A percentile compares a stretch with the other conserved stretches of the same genome.
Conservation (phyloP, 2,329 filamentous ascomycete species). For the Atkinsonella hypoxylon region DNA sequence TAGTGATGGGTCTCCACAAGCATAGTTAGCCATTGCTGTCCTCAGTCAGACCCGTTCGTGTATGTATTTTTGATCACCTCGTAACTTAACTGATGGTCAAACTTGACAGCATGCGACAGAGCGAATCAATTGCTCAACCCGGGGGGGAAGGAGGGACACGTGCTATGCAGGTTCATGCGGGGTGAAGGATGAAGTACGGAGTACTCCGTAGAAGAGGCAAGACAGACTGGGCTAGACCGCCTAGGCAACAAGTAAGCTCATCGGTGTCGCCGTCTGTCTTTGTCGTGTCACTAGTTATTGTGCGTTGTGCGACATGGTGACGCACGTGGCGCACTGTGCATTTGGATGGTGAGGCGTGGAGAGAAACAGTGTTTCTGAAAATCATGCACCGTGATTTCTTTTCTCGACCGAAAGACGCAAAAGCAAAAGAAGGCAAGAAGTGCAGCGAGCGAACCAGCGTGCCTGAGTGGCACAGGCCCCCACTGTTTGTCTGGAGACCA, state of each 20-base stretch:
- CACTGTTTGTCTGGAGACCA: background rate
- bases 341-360: background rate
- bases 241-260: background rate
- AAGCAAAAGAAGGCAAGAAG: too few relatives aligned
- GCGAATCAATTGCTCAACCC: background rate
- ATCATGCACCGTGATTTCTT: background rate
- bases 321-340: background rate
- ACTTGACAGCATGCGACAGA: background rate
- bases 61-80: too few relatives aligned
- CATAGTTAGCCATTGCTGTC: too few relatives aligned
- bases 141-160: background rate
- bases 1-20: too few relatives aligned
- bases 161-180: background rate
- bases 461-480: background rate
- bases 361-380: background rate
- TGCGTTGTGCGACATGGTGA: background rate
- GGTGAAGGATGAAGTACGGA: background rate
- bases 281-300: too few relatives aligned
- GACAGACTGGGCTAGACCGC: too few relatives aligned
- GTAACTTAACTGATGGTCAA: too few relatives aligned
- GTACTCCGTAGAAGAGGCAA: too few relatives aligned
- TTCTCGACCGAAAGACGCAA: too few relatives aligned
- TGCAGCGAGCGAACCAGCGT: background rate
- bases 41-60: too few relatives aligned
- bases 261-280: slow-evolving; percentile 1